These are phyloP conservation scores for Mallotus nudiflorus DNA, from an alignment of 345 rosid species.

Conservation along the genomic window DNA sequence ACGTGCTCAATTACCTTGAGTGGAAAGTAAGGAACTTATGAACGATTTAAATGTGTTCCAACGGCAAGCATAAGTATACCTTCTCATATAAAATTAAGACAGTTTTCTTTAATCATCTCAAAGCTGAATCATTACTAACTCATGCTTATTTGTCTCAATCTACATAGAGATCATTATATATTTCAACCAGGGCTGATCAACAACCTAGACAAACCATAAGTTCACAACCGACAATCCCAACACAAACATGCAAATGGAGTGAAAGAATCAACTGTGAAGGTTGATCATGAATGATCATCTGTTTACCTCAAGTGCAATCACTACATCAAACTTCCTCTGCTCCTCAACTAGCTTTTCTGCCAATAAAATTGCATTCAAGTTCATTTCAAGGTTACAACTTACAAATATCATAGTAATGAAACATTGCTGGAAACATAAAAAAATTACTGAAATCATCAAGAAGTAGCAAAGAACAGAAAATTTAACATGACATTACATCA, in stretches of 20 bases:
- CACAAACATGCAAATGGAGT: too few relatives aligned
- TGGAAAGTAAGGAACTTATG: constrained; percentile 6
- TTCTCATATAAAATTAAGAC: neutral
- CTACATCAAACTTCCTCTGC: constrained; percentile 75
- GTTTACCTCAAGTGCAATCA: constrained; percentile 75
- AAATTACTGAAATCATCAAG: neutral
- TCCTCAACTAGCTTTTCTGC: constrained; percentile 86
- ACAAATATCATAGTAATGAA: neutral
- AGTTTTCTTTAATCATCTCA: neutral
- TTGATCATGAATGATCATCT: too few relatives aligned
- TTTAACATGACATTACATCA: neutral
- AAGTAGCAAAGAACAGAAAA: neutral
- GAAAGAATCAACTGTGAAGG: too few relatives aligned
- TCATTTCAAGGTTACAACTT: too few relatives aligned
- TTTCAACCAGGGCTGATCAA: too few relatives aligned
- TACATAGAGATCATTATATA: too few relatives aligned
- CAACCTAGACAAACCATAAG: too few relatives aligned
- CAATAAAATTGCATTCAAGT: constrained; percentile 18
- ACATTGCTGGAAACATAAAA: neutral
- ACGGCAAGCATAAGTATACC: too few relatives aligned
- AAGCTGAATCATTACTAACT: neutral
- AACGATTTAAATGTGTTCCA: neutral
- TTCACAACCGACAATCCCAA: too few relatives aligned
- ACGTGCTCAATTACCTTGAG: constrained; percentile 88
- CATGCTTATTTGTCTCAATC: neutral